Base-by-base conservation (phyloP, 2,329 filamentous ascomycete species). In the Microsporum canis region DNA sequence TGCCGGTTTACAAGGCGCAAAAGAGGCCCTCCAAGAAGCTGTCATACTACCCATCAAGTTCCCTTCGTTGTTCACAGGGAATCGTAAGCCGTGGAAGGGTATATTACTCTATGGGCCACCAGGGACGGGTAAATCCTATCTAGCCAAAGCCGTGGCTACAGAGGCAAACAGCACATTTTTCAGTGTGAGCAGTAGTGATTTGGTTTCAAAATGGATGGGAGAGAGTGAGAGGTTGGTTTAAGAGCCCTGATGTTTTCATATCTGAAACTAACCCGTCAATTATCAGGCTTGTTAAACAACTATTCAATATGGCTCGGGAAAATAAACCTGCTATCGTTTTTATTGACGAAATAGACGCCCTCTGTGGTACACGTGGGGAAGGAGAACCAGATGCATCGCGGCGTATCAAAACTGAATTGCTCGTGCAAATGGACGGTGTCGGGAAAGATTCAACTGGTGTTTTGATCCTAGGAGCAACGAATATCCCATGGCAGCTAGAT, bases 141-240 rank as follows among this genome's bases (percentile, higher is more conserved):
- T 99, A 60, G 94, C 94, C 64, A 99, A 97, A 76, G 94, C 94
- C 1, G 92, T 99, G 58, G 94, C 94, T 59, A 99, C 94, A 17
- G 94, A 99, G 76, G 94, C 94, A 62, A 97, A 99, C 76, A 96
- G 91, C 76, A 97, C 94, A 2, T 99, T 99, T 73, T 99, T 99
- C 82, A 96, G 91, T 71, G 92, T 99, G 66, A 95, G 89, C 77
- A 95, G 89, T 80, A 95, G 90, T 71, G 94, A 99, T 73, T 75
- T 99, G 75, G 94, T 99, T 63, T 96, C 90, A 74, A 99, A 99
- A 73, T 99, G 94, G 94, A 99, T 99, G 94, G 94, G 94, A 78
- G 94, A 99, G 77, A 95, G 89, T 80, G 94, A 99, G 84, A 85
- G 91, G 89, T 95, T 78, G 57, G 80, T 68, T 43, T 31, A n/a